Conservation (phyloP, 2,329 filamentous ascomycete species). For the Aspergillus ochraceoroseus region DNA sequence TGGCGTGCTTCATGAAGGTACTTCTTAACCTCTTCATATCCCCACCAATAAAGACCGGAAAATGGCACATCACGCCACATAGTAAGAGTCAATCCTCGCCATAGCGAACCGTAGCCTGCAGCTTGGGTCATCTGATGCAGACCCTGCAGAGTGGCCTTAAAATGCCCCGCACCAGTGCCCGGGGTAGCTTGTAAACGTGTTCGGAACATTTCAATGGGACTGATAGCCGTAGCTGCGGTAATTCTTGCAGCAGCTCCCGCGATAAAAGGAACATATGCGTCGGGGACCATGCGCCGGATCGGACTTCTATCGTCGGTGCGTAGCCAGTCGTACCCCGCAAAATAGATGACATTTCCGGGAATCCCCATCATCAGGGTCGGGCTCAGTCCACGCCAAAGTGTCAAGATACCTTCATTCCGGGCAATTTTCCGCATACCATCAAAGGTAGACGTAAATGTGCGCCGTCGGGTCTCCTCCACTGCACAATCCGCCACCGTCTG, state of each 20-base stretch:
- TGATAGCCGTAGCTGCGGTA: conserved; percentile 74
- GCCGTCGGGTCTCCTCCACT: conserved; percentile 77
- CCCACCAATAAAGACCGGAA: conserved; percentile 96
- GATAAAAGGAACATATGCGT: conserved; percentile 71
- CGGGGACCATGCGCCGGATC: conserved; percentile 58
- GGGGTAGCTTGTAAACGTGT: conserved; percentile 83
- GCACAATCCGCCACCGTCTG: conserved; percentile 64
- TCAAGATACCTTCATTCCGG: conserved; percentile 78
- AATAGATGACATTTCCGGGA: conserved; percentile 96
- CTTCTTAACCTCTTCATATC: conserved; percentile 79
- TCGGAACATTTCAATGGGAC: conserved; percentile 88
- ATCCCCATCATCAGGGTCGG: conserved; percentile 92
- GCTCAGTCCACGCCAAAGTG: conserved; percentile 89
- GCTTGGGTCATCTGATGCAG: conserved; percentile 71
- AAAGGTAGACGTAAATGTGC: conserved; percentile 81
- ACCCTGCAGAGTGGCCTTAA: conserved; percentile 71
- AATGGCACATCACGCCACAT: conserved; percentile 97
- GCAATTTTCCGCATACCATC: conserved; percentile 94
- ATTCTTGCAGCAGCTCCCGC: conserved; percentile 74
- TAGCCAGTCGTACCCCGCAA: conserved; percentile 95
- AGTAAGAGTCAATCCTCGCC: conserved; percentile 84
- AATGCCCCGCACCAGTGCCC: conserved; percentile 57
- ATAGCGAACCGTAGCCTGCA: conserved; percentile 75
- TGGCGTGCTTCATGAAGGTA: conserved; percentile 63
- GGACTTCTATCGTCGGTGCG: conserved; percentile 70